These are phyloP conservation scores for Rubia yunnanensis DNA, from an alignment of 257 asterid genomes.

Conservation along the genomic window DNA sequence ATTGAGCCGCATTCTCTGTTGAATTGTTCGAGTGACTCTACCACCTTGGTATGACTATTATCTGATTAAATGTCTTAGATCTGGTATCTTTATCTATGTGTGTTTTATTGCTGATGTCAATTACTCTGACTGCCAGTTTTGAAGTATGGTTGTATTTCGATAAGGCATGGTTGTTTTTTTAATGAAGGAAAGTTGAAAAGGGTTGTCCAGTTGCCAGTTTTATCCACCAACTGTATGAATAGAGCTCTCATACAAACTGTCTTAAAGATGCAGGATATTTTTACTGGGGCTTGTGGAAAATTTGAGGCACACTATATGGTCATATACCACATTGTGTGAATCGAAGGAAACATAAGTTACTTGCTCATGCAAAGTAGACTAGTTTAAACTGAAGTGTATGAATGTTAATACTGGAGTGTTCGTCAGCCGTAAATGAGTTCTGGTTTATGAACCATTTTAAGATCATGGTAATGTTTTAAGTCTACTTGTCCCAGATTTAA, in stretches of 20 bases:
- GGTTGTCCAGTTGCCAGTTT: background rate
- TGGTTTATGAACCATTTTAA: background rate
- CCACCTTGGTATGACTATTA: constrained; percentile 50
- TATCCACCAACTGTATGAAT: background rate
- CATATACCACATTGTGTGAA: background rate
- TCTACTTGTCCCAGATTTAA: background rate
- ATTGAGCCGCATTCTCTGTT: constrained; percentile 56
- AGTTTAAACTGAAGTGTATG: background rate
- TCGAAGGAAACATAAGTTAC: background rate
- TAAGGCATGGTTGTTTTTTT: background rate
- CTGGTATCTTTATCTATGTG: background rate
- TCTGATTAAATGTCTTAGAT: background rate
- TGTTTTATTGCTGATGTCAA: background rate
- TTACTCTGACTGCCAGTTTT: background rate
- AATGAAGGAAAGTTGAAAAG: background rate
- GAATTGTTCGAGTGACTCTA: constrained; percentile 75
- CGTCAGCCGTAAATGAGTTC: background rate
- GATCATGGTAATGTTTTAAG: background rate
- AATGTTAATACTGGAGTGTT: background rate
- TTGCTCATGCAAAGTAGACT: background rate
- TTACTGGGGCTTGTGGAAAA: background rate
- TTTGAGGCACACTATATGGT: too few species aligned
- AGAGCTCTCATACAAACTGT: background rate
- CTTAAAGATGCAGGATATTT: background rate
- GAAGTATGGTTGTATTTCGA: background rate